phyloP scores from a whole-genome alignment of 352 stramenopile genomes.

The Phytophthora megakarya region DNA sequence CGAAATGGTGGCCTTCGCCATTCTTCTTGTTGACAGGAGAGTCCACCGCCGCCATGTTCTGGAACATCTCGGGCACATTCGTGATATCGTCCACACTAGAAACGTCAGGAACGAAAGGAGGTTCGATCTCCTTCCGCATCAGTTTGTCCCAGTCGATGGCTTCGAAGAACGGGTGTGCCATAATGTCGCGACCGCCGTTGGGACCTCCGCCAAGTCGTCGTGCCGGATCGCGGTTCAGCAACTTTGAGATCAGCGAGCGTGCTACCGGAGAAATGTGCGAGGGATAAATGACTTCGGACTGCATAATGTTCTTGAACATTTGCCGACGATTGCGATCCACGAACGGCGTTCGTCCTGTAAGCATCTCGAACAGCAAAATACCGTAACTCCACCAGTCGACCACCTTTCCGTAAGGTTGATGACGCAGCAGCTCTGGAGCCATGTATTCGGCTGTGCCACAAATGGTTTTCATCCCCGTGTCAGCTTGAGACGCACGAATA shows the following conservation, averaged over 20 bases:
- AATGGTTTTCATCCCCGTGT: slow-evolving; percentile 89
- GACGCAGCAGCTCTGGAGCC: slow-evolving; percentile 81
- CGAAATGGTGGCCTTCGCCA: slow-evolving; percentile 85
- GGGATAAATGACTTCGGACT: slow-evolving; percentile 87
- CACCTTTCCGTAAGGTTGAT: slow-evolving; percentile 89
- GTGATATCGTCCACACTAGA: slow-evolving; percentile 83
- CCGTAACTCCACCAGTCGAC: slow-evolving; percentile 92
- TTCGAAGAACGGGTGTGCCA: slow-evolving; percentile 88
- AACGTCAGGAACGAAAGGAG: slow-evolving; percentile 81
- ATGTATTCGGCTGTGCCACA: slow-evolving; percentile 91
- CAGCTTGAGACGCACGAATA: slow-evolving; percentile 79
- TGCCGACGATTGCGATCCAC: slow-evolving; percentile 87
- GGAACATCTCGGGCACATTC: slow-evolving; percentile 91
- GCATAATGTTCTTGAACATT: slow-evolving; percentile 94
- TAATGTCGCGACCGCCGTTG: slow-evolving; percentile 86
- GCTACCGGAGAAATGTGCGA: slow-evolving; percentile 82
- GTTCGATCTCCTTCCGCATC: slow-evolving; percentile 82
- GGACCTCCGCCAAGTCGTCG: slow-evolving; percentile 91
- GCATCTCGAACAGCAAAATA: slow-evolving; percentile 90
- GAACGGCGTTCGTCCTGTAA: slow-evolving; percentile 86
- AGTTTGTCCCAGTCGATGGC: slow-evolving; percentile 88
- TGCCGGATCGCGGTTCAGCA: slow-evolving; percentile 94
- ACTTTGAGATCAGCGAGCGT: slow-evolving; percentile 80
- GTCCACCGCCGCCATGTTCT: slow-evolving; percentile 89
- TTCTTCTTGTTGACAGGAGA: slow-evolving; percentile 89